Conservation (phyloP, 2,329 filamentous ascomycete species). For the Sphaerulina populicola region DNA sequence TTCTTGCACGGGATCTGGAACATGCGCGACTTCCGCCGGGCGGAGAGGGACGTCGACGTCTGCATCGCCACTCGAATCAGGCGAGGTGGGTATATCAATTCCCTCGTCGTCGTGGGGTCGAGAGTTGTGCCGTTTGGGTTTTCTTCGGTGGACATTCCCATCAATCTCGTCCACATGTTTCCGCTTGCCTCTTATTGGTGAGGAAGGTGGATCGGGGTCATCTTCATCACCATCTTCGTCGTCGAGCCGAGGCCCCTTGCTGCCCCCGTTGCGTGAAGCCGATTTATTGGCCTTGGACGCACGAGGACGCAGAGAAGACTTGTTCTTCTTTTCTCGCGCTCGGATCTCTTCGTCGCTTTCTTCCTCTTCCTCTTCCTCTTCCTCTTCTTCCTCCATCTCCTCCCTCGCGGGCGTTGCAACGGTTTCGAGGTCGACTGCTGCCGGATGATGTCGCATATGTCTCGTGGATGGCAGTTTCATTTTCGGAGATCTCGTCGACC, state of each 20-base stretch:
- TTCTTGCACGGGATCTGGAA: conserved; percentile 26
- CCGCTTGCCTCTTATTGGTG: conserved; percentile 17
- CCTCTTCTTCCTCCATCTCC: background rate
- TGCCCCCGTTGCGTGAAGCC: conserved; percentile 21
- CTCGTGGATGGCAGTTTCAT: conserved; percentile 5
- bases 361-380: too few species aligned
- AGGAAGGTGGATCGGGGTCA: conserved; percentile 12
- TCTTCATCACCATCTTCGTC: conserved; percentile 22
- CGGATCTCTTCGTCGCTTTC: conserved; percentile 21
- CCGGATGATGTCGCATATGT: conserved; percentile 4
- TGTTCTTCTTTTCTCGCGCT: conserved; percentile 27
- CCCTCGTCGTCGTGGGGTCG: conserved; percentile 29
- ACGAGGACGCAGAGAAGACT: conserved; percentile 30
- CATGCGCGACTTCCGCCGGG: conserved; percentile 1
- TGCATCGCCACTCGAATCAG: conserved; percentile 12
- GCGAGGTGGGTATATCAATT: conserved; percentile 31
- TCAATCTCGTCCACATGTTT: conserved; percentile 11
- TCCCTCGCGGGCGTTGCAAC: conserved; percentile 17
- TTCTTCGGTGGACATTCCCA: background rate
- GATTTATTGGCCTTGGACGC: conserved; percentile 27
- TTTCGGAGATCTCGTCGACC: conserved; percentile 7
- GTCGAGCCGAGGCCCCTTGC: conserved; percentile 20
- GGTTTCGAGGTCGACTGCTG: background rate
- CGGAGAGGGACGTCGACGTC: conserved; percentile 25
- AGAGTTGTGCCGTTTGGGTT: conserved; percentile 20